These are phyloP conservation scores for Nidularia sp. DNA, from an alignment of 768 basidiomycete species.

Conservation along the genomic window DNA sequence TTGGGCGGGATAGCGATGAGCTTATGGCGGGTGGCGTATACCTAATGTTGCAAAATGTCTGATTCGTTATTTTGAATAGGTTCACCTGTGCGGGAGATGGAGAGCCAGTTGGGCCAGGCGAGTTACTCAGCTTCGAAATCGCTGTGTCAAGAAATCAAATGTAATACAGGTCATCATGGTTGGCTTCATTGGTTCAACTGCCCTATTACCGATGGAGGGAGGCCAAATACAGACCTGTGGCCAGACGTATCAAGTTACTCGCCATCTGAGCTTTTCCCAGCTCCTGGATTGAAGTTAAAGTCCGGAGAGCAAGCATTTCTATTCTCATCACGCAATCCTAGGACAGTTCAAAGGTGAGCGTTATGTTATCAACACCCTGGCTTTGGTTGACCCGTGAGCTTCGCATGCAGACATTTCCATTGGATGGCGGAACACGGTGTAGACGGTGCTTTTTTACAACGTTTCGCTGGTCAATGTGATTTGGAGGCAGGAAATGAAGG, in stretches of 20 bases:
- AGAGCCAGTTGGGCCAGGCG: constrained; percentile 59
- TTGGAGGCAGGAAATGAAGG: constrained; percentile 49
- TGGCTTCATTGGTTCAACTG: constrained; percentile 83
- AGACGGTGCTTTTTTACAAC: constrained; percentile 79
- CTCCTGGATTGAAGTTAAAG: constrained; percentile 58
- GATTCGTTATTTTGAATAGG: constrained; percentile 31
- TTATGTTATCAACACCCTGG: not conserved
- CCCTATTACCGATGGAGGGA: constrained; percentile 68
- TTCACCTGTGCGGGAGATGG: constrained; percentile 73
- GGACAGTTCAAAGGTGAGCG: constrained; percentile 60
- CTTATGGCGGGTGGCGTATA: not conserved
- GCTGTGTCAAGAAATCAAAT: not conserved
- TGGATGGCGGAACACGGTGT: constrained; percentile 85
- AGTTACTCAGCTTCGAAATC: constrained; percentile 2
- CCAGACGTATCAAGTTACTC: constrained; percentile 73
- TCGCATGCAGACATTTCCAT: constrained; percentile 52
- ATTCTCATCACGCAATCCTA: constrained; percentile 75
- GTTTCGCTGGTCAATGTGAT: constrained; percentile 70
- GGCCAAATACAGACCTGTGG: constrained; percentile 74
- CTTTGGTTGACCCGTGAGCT: not conserved
- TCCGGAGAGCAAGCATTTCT: constrained; percentile 60
- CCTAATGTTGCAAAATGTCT: not conserved
- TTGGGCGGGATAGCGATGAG: not conserved
- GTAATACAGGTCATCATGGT: constrained; percentile 60
- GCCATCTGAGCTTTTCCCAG: constrained; percentile 64